A percentile compares a stretch with the other conserved stretches of the same genome.
Conservation (phyloP, 805 yeast genomes). For the Torulaspora quercuum region DNA sequence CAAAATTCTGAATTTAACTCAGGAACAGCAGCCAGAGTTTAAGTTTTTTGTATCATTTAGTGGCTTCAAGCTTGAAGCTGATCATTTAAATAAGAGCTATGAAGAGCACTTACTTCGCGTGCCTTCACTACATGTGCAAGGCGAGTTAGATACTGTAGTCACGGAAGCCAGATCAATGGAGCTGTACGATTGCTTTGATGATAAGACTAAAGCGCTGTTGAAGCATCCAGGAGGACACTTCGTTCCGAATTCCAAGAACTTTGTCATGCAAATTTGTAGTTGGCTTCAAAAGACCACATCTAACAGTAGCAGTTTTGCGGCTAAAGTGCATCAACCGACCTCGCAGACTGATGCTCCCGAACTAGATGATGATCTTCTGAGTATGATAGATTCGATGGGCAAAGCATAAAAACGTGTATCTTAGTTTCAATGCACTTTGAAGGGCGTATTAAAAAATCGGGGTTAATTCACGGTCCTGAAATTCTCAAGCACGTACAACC, state of each 20-base stretch:
- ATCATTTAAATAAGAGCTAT: slow-evolving; percentile 22
- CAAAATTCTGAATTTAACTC: slow-evolving; percentile 39
- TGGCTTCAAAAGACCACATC: slow-evolving; percentile 32
- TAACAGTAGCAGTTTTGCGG: slow-evolving; percentile 1
- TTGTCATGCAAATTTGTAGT: slow-evolving; percentile 33
- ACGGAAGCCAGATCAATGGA: slow-evolving; percentile 60
- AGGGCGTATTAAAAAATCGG: too few species aligned
- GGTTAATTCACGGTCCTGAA: too few species aligned
- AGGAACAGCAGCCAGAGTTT: slow-evolving; percentile 43
- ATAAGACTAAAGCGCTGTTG: slow-evolving; percentile 44
- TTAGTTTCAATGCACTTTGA: too few species aligned
- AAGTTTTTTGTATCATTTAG: slow-evolving; percentile 73
- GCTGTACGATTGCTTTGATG: slow-evolving; percentile 51
- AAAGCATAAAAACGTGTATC: slow-evolving; percentile 26
- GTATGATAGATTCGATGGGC: slow-evolving; percentile 42
- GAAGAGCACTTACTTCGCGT: slow-evolving; percentile 21
- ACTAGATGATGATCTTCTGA: slow-evolving; percentile 37
- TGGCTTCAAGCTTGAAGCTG: slow-evolving; percentile 47
- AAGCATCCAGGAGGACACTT: slow-evolving; percentile 96
- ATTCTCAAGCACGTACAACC: too few species aligned
- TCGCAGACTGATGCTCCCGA: slow-evolving; percentile 19
- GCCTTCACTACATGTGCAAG: slow-evolving; percentile 67
- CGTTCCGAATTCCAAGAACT: slow-evolving; percentile 76
- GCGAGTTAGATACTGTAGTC: slow-evolving; percentile 87
- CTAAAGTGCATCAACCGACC: slow-evolving; percentile 2